Evolutionary conservation across 2,329 filamentous ascomycete genomes (phyloP).

Genomic region (Trichoderma sp.): DNA sequence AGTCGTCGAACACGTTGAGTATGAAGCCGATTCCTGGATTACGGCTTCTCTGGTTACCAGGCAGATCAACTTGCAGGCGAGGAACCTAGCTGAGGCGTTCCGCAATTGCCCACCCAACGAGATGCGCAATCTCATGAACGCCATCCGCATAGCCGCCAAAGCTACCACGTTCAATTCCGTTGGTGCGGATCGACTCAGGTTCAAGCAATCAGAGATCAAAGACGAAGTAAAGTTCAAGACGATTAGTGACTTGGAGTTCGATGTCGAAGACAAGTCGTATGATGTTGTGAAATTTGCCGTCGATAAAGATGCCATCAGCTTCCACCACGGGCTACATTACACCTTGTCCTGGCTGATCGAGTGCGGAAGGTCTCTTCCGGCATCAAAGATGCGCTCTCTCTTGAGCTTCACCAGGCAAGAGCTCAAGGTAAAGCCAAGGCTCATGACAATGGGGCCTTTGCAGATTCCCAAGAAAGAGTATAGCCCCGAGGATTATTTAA

Average conservation of each 20-base stretch:
- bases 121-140: slow-evolving; percentile 61
- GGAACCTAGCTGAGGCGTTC: slow-evolving; percentile 86
- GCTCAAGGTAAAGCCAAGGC: slow-evolving; percentile 61
- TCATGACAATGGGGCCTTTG: slow-evolving; percentile 53
- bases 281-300: slow-evolving; percentile 82
- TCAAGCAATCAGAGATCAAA: slow-evolving; percentile 83
- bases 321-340: slow-evolving; percentile 95
- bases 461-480: slow-evolving; percentile 56
- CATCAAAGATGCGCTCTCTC: slow-evolving; percentile 62
- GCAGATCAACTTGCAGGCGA: slow-evolving; percentile 89
- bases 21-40: slow-evolving; percentile 98
- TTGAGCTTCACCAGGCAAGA: slow-evolving; percentile 70
- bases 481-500: slow-evolving; percentile 71
- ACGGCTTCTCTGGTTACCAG: slow-evolving; percentile 90
- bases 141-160: slow-evolving; percentile 72
- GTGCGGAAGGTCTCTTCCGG: slow-evolving; percentile 72
- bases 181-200: slow-evolving; percentile 81
- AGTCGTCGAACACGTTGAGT: slow-evolving; percentile 93
- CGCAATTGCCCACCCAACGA: slow-evolving; percentile 64
- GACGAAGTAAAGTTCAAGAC: slow-evolving; percentile 80
- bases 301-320: slow-evolving; percentile 87
- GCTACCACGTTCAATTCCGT: slow-evolving; percentile 85
- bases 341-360: slow-evolving; percentile 95
- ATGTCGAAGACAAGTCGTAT: slow-evolving; percentile 54
- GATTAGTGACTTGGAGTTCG: slow-evolving; percentile 76